Base-by-base conservation (phyloP, 2,329 filamentous ascomycete species). In the Diaporthe destruens region DNA sequence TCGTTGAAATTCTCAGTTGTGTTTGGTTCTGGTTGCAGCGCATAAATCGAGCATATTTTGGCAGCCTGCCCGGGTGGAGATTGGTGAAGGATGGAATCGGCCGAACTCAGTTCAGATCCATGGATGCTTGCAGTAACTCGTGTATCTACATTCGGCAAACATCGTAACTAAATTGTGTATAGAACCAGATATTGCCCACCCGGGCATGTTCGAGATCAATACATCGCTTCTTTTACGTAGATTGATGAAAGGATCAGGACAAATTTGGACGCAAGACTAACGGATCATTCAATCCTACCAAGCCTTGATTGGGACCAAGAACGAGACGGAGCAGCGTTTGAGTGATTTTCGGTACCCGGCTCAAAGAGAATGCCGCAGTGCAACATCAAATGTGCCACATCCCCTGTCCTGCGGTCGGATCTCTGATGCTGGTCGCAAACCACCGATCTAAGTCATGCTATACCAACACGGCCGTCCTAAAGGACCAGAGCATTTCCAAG, bases 291-390 rank as follows among this genome's bases (percentile, higher is more conserved):
- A 20, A 32, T 54, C 25, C 14, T 32, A 32, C 3, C 36, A 12
- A 32, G 51, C 29, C 14, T 54, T 25, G 25, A 54, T 20, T 25
- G 51, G 25, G 25, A 16, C 25, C 25, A 54, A 20, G 5, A 54
- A 14, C 2, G 51, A 54, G 51, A 54, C 25, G 51, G 54, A 18
- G 34, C 54, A 56, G 54, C 54, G 12, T 34, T 34, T 36, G 29
- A 56, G 32, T 56, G 54, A 36, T 36, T 34, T n/a, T 56, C 54
- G 54, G 54, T 36, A 34, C 18, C 54, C 54, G 54, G 54, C 54
- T 36, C 32, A 16, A 29, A 9, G 29, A 34, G 54, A 56, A 56
- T 9, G 6, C 54, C 54, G 54, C 54, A 36, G 18, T 56, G 32
- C 29, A 56, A 36, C 32, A 8, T 56, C 16, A 29, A 56, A 56